Evolutionary conservation across 257 asterid genomes (phyloP).

Genomic region (Salvia rosmarinus): DNA sequence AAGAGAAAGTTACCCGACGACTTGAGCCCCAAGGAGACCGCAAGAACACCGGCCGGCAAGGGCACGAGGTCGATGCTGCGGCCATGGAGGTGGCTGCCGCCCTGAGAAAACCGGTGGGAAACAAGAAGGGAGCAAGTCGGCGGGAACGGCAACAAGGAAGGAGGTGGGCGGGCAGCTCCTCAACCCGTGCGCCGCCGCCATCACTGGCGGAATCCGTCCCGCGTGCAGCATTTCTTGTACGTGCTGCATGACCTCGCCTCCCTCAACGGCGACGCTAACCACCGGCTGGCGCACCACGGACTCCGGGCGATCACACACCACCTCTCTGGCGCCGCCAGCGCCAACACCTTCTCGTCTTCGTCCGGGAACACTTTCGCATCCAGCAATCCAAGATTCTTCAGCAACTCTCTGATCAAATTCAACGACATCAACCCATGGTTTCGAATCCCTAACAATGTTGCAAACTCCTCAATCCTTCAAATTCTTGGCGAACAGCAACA

Average conservation of each 20-base stretch:
- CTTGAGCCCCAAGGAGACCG: conserved; percentile 31
- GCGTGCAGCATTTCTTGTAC: conserved; percentile 75
- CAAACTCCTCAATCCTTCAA: conserved; percentile 80
- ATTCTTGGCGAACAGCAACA: conserved; percentile 53
- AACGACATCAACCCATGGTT: conserved; percentile 88
- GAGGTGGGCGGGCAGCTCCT: conserved; percentile 92
- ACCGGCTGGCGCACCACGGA: conserved; percentile 78
- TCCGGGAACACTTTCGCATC: conserved; percentile 51
- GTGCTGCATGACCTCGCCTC: conserved; percentile 76
- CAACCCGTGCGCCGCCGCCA: conserved; percentile 86
- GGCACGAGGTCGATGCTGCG: conserved; percentile 33
- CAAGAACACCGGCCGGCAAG: conserved; percentile 37
- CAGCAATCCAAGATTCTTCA: conserved; percentile 61
- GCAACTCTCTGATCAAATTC: conserved; percentile 66
- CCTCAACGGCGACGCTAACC: conserved; percentile 71
- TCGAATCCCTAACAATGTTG: conserved; percentile 73
- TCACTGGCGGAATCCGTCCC: conserved; percentile 58
- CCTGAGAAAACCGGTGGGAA: conserved; percentile 39
- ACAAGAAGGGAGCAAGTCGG: conserved; percentile 43
- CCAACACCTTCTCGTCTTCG: conserved; percentile 35
- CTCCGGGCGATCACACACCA: conserved; percentile 70
- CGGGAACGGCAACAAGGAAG: conserved; percentile 57
- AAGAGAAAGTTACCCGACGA: conserved; percentile 58
- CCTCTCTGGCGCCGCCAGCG: conserved; percentile 46
- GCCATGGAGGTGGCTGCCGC: not conserved